Evolutionary conservation across 345 rosid genomes (phyloP), one percentile per base, ranked within the genome.

Genomic region (Brassica nigra): DNA sequence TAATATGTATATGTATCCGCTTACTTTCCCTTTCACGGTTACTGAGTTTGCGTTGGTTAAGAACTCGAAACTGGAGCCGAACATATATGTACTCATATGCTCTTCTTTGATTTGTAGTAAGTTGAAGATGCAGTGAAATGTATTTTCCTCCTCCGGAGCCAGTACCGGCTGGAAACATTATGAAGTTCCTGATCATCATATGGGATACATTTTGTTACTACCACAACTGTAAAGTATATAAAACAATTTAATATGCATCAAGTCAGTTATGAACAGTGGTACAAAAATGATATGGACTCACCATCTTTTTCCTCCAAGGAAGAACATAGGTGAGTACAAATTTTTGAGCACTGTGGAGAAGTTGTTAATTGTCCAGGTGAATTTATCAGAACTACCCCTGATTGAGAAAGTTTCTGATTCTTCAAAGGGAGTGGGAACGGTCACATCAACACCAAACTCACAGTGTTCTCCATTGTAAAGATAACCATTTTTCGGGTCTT

Each of bases 361-460:
- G 3, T 54, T 54, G 9, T 15, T 2, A 54, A 54, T 54, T 7
- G 3, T 54, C 59, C 59, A 54, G 20, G 59, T 54, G 27, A 1
- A 54, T 54, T 54, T 54, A 15, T 54, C 59, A 49, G 57, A 49
- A 49, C 57, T 49, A 49, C 27, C 16, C 1, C 27, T 20, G 18
- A 36, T 2, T 3, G 75, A 33, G 6, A 71, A 58, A 20, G 39
- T 8, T 34, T 71, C 75, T 36, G 66, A 71, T 34, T 36, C 27
- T 7, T 71, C 14, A 57, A 6, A 58, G 14, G 5, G 16, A 18
- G 34, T 9, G 20, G 75, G 31, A 71, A 71, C 12, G 14, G 7
- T 20, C 9, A 70, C 62, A 52, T 69, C 73, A 49, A 69, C 73
- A 27, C 73, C 73, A 69, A 69, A 71, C 75, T 54, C 65, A 27